A percentile compares a stretch with the other conserved stretches of the same genome.
phyloP scores from a whole-genome alignment of 2,329 filamentous ascomycete species.

The Daldinia sp. region DNA sequence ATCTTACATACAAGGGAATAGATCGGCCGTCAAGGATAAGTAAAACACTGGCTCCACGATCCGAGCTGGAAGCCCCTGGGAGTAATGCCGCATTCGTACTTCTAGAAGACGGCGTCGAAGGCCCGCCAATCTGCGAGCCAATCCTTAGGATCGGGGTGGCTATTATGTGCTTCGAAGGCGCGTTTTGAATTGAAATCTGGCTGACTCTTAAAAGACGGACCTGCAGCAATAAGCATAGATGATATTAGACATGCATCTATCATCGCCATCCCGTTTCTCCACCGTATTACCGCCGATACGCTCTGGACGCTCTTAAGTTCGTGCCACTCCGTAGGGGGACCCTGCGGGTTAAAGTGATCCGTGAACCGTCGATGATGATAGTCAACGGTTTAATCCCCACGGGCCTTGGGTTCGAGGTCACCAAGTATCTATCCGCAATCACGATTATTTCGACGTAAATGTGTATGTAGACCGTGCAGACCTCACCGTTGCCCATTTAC shows the following conservation, averaged over 20 bases:
- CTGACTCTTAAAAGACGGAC: constrained; percentile 13
- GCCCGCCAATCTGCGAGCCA: constrained; percentile 25
- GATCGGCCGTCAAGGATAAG: constrained; percentile 36
- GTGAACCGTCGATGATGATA: constrained; percentile 3
- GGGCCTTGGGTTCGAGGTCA: not conserved
- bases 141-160: constrained; percentile 23
- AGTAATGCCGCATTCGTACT: constrained; percentile 19
- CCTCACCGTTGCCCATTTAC: not conserved
- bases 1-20: constrained; percentile 19
- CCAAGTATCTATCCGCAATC: not conserved
- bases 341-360: constrained; percentile 7
- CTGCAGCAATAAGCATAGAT: constrained; percentile 26
- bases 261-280: constrained; percentile 25
- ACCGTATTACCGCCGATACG: constrained; percentile 27
- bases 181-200: constrained; percentile 29
- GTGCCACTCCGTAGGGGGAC: constrained; percentile 25
- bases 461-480: not conserved
- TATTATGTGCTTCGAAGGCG: constrained; percentile 30
- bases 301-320: constrained; percentile 20
- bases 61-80: constrained; percentile 26
- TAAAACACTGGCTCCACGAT: constrained; percentile 39
- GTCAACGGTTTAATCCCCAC: constrained; percentile 1
- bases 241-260: constrained; percentile 31
- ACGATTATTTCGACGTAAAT: not conserved
- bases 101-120: constrained; percentile 40